phyloP scores from a whole-genome alignment of 345 rosid species.

The Syzygium aromaticum region DNA sequence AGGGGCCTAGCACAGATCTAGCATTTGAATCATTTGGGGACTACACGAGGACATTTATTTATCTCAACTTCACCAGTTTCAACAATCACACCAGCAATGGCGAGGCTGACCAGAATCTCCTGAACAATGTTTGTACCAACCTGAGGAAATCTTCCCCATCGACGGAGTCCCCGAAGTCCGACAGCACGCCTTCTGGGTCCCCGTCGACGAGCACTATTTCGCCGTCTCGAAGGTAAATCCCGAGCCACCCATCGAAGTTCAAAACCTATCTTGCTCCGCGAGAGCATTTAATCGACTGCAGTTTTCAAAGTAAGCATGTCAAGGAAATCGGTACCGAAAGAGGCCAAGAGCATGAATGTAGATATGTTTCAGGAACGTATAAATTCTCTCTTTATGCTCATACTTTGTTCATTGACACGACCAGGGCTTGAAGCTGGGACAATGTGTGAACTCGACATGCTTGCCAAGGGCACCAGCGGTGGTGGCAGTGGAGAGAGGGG shows the following conservation, averaged over 20 bases:
- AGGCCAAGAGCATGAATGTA: background rate
- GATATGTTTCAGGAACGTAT: background rate
- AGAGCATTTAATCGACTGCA: no score
- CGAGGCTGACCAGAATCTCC: slow-evolving; percentile 20
- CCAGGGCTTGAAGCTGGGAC: slow-evolving; percentile 32
- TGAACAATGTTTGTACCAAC: slow-evolving; percentile 66
- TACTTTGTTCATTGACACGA: background rate
- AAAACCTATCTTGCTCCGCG: background rate
- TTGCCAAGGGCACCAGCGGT: slow-evolving; percentile 44
- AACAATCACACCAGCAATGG: slow-evolving; percentile 2
- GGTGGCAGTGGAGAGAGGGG: slow-evolving; percentile 42
- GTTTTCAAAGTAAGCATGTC: background rate
- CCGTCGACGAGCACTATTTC: slow-evolving; percentile 38
- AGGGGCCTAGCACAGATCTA: slow-evolving; percentile 38
- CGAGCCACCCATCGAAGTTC: background rate
- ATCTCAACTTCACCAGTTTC: slow-evolving; percentile 30
- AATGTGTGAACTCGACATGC: slow-evolving; percentile 58
- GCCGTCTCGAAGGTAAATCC: slow-evolving; percentile 26
- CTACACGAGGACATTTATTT: slow-evolving; percentile 50
- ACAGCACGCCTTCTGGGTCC: slow-evolving; percentile 55
- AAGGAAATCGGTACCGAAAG: background rate
- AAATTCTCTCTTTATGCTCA: background rate
- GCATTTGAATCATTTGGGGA: slow-evolving; percentile 62
- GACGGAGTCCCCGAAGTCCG: slow-evolving; percentile 58
- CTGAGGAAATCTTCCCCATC: slow-evolving; percentile 62